Base-by-base conservation (phyloP, 257 asterid species). In the Osmanthus fragrans region DNA sequence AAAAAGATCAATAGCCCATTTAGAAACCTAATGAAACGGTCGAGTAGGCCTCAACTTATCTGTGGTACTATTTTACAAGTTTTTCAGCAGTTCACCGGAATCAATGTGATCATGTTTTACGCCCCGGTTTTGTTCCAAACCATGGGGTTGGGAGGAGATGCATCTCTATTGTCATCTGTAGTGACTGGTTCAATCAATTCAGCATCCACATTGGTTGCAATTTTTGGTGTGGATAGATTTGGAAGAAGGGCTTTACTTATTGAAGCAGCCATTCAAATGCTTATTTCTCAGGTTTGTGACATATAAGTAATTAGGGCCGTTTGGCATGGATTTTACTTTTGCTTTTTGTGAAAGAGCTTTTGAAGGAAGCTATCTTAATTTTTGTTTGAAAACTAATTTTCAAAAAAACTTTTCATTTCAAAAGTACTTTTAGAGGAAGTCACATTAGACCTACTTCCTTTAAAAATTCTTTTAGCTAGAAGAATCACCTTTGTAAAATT, bases 51-150 rank as follows among this genome's bases (percentile, higher is more conserved):
- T 2, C 82, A 72, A 71, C 77, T 85, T 15, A 25, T 82, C 4
- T 56, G 74, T 32, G 72, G 73, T 12, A 64, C 27, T 0, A 2
- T 80, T 4, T 34, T 90, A 11, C 92, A 88, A 42, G 58, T 90
- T 0, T 90, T 86, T 69, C 94, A 86, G 77, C 92, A 90, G 80
- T 90, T 88, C 7, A 87, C 91, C 0, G 92, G 92, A 5, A 89
- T 89, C 60, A 86, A 89, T 36, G 88, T 85, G 0, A 83, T 85
- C 72, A 89, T 86, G 89, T 89, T 85, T 64, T 87, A 87, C 49
- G 91, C 93, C 0, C 91, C 93, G 0, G 91, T 87, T 1, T 74
- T 89, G 21, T 89, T 87, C 45, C 88, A 84, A 47, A 89, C 93
- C 0, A 81, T 87, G 76, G 93, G 91, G 13, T 40, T 87, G 7